Conservation (phyloP, 2,329 filamentous ascomycete species). For the Microsporum canis region DNA sequence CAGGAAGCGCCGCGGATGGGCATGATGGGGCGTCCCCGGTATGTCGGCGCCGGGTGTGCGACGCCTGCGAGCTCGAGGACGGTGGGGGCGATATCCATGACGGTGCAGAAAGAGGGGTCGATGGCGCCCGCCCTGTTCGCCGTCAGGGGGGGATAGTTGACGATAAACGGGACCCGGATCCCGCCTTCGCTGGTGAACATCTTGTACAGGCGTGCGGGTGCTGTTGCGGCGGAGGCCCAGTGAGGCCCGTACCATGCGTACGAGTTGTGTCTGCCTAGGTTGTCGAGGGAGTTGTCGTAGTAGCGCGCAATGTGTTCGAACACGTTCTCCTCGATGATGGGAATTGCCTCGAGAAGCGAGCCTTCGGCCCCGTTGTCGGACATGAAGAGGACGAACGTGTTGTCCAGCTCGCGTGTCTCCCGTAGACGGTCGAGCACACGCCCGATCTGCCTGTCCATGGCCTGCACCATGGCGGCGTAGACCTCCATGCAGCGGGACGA, state of each 20-base stretch:
- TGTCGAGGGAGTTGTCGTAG: constrained; percentile 48
- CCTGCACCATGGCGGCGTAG: constrained; percentile 54
- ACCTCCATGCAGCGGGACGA: constrained; percentile 47
- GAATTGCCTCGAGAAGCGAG: constrained; percentile 47
- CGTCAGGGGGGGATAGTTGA: constrained; percentile 29
- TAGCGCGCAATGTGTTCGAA: constrained; percentile 46
- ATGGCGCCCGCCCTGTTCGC: constrained; percentile 23
- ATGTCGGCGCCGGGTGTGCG: constrained; percentile 44
- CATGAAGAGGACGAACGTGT: constrained; percentile 54
- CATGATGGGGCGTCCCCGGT: constrained; percentile 41
- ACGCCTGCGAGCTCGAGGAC: constrained; percentile 33
- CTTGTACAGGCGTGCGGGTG: constrained; percentile 41
- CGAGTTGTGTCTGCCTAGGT: constrained; percentile 46
- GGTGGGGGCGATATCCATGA: constrained; percentile 43
- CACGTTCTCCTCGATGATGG: constrained; percentile 44
- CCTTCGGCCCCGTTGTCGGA: constrained; percentile 54
- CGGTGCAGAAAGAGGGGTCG: constrained; percentile 42
- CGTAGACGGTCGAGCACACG: constrained; percentile 48
- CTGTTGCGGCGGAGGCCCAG: constrained; percentile 46
- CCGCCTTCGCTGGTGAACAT: constrained; percentile 41
- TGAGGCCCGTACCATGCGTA: constrained; percentile 52
- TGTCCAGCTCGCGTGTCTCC: constrained; percentile 47
- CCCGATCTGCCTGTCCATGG: constrained; percentile 51
- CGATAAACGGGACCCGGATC: constrained; percentile 44
- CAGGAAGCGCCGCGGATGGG: constrained; percentile 42